Evolutionary conservation across 1,284 basidiomycete species (phyloP), one percentile per base, ranked within the genome.

Genomic region (Melampsora larici-populina): DNA sequence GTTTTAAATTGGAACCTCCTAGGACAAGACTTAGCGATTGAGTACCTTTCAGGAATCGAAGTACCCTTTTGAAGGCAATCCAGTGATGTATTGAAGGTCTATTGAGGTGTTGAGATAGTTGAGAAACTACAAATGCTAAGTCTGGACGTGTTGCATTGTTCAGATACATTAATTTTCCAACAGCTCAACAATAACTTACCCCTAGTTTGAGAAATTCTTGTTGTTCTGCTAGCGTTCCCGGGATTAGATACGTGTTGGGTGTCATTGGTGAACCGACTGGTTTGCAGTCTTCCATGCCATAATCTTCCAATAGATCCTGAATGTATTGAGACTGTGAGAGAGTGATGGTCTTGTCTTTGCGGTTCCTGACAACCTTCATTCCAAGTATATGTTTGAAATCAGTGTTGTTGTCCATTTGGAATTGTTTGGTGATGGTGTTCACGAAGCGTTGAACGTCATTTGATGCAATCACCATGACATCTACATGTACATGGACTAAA

Each of bases 331-430:
- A 11, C 11, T 11, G 11, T 49, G 48, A 49, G 48, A 49, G 48
- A 49, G 48, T 49, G 11, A 49, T 11, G 21, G 48, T 49, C 21
- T 11, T 49, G 11, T 49, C 48, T 49, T 49, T 49, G 21, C 21
- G 48, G 21, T 49, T 49, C 11, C 48, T 21, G 21, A 49, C 11
- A 49, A 49, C 48, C 21, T 49, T 21, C 48, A 49, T 49, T 49
- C 21, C 48, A 49, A 49, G 21, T 0, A 72, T 60, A 62, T 60
- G 63, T 15, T 46, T 21, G 15, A 49, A 72, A 11, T 43, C 58
- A 0, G 58, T 40, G 24, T 62, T 36, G n/a, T 72, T 60, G 11
- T 72, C 58, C 70, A 72, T 72, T 40, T 63, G 58, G 18, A 72
- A 72, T 11, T 49, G 21, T 49, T 49, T 21, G 21, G 11, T 49